These are phyloP conservation scores for Agapanthus africanus DNA, from an alignment of 106 monocot species.

Conservation along the genomic window DNA sequence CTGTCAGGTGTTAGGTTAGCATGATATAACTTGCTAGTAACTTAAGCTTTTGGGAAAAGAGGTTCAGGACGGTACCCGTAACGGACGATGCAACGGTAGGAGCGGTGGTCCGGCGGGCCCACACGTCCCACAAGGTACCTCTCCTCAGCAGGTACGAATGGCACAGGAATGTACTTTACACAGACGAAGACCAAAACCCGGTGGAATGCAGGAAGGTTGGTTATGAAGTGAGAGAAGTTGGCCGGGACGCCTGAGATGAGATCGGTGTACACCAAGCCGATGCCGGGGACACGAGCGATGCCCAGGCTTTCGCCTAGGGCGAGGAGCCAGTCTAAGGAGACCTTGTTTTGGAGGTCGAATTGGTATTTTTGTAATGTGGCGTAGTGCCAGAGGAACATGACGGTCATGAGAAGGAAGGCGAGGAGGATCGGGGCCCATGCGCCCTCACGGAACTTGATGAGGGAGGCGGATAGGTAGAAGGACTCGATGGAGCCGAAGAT, in stretches of 20 bases:
- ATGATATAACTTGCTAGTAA: no score
- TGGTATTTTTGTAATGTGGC: slow-evolving; percentile 58
- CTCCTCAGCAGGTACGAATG: slow-evolving; percentile 42
- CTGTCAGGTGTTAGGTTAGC: no score
- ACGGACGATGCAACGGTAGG: slow-evolving; percentile 61
- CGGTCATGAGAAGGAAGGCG: slow-evolving; percentile 41
- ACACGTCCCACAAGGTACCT: slow-evolving; percentile 61
- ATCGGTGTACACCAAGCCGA: slow-evolving; percentile 61
- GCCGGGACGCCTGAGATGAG: slow-evolving; percentile 53
- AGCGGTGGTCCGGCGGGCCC: slow-evolving; percentile 39
- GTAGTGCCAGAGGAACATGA: slow-evolving; percentile 76
- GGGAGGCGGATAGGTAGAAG: slow-evolving; percentile 62
- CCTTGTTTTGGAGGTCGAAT: slow-evolving; percentile 65
- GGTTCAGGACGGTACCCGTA: no score
- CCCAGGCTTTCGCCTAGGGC: slow-evolving; percentile 50
- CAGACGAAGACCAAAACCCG: slow-evolving; percentile 57
- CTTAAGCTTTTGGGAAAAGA: no score
- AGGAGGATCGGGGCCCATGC: slow-evolving; percentile 68
- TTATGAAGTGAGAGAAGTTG: slow-evolving; percentile 70
- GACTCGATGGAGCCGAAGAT: slow-evolving; percentile 54
- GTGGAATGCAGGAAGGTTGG: slow-evolving; percentile 77
- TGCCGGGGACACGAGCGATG: slow-evolving; percentile 58
- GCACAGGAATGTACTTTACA: slow-evolving; percentile 58
- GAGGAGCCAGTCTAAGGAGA: slow-evolving; percentile 62
- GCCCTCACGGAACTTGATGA: slow-evolving; percentile 63